phyloP scores from a whole-genome alignment of 139 green algal genomes.

The Micractinium sp. region DNA sequence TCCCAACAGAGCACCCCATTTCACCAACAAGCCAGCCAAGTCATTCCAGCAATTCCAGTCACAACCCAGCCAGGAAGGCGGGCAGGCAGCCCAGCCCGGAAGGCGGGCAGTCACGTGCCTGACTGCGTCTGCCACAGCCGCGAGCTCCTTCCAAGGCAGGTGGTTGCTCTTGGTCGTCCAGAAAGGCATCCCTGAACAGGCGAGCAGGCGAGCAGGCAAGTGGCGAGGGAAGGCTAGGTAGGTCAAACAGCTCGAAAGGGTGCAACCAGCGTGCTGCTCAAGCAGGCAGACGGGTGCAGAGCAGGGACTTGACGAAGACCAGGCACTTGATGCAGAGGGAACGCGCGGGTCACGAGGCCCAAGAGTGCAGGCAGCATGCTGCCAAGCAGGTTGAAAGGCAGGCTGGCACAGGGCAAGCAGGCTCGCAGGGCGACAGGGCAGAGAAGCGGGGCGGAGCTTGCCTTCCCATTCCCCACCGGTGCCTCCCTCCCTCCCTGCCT shows the following conservation, averaged over 20 bases:
- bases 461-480: background rate
- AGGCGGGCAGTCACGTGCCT: background rate
- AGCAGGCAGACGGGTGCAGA: too few relatives aligned
- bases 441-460: too few relatives aligned
- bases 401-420: background rate
- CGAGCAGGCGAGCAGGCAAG: too few relatives aligned
- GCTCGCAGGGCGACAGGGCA: too few relatives aligned
- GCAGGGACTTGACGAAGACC: too few relatives aligned
- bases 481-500: too few relatives aligned
- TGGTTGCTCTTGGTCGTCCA: background rate
- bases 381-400: background rate
- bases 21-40: background rate
- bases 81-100: too few relatives aligned
- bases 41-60: background rate
- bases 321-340: too few relatives aligned
- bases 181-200: constrained; percentile 1
- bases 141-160: constrained; percentile 10
- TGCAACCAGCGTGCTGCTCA: background rate
- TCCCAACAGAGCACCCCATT: too few relatives aligned
- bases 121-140: background rate
- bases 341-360: too few relatives aligned
- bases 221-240: background rate
- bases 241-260: background rate
- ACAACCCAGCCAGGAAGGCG: background rate
- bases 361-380: too few relatives aligned